Evolutionary conservation across 371 early-diverging fungal genomes (phyloP).

Genomic region (Basidiobolus heterosporus): DNA sequence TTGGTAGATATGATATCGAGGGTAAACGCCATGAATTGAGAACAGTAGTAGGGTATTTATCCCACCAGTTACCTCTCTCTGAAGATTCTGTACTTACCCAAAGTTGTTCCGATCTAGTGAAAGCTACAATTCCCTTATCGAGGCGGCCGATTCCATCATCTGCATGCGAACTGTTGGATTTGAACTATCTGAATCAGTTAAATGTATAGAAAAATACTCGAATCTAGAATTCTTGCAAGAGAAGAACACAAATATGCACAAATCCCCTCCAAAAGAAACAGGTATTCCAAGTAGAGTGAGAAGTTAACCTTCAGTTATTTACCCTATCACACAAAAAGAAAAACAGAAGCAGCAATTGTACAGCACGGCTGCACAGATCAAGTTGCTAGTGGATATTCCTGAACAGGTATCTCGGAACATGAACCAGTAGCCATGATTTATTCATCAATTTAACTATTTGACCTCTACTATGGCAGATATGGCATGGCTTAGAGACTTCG

Average conservation of each 20-base stretch:
- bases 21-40: constrained; percentile 62
- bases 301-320: neutral
- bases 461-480: too few species aligned
- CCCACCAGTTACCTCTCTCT: neutral
- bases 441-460: too few species aligned
- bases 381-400: constrained; percentile 69
- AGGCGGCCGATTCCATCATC: constrained; percentile 66
- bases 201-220: neutral
- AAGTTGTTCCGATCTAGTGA: constrained; percentile 30
- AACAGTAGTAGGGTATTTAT: constrained; percentile 67
- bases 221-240: neutral
- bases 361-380: constrained; percentile 57
- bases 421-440: too few species aligned
- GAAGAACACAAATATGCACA: too few species aligned
- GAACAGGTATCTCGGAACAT: constrained; percentile 38
- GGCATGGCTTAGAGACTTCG: too few species aligned
- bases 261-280: neutral
- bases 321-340: constrained; percentile 15
- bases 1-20: constrained; percentile 42
- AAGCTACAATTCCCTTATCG: constrained; percentile 65
- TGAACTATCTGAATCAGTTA: neutral
- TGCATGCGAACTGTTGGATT: constrained; percentile 30
- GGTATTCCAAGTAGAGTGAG: neutral
- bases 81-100: neutral
- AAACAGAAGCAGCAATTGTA: constrained; percentile 36